Base-by-base conservation (phyloP, 2,329 filamentous ascomycete species). In the Alternaria sp. region DNA sequence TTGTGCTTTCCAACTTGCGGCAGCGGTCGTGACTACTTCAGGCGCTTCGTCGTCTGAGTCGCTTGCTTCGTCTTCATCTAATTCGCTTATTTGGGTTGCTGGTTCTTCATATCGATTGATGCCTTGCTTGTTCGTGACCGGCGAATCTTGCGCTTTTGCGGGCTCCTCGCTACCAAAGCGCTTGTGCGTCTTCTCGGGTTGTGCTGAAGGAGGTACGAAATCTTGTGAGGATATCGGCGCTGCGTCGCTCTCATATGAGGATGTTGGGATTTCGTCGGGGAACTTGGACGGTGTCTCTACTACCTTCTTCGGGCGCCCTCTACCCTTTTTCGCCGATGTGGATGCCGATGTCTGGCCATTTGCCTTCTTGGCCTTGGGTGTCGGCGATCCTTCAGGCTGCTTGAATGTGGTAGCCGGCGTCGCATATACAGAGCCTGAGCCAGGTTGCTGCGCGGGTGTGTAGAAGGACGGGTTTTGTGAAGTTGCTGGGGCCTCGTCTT, bases 1-100 rank as follows among this genome's bases (percentile, higher is more conserved):
- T 41, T 68, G 65, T 11, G 69, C 69, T 58, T 72, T 71, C 3
- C 68, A 65, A 14, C 67, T 61, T 5, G 75, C 76, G 5, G 70
- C 64, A 1, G 70, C 70, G 21, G 71, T 70, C 8, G 73, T 76
- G 50, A 78, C 69, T 13, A 72, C 67, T 50, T 78, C 77, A n/a
- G 77, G 76, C 6, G 75, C 76, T 60, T 77, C 75, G 54, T 77
- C 74, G 54, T 77, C 77, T 0, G 75, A 74, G 61, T 77, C 75
- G 61, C 63, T 71, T 31, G 59, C 70, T 13, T 69, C 67, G 56
- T 70, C 70, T 14, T 74, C 68, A 10, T 68, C 63, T 11, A 63
- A 51, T 23, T 62, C 51, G 9, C 57, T 54, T 13, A 48, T 11
- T 45, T 42, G 29, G 7, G 33, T 14, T 39, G 42, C 48, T 23